Base-by-base conservation (phyloP, 2,329 filamentous ascomycete species). In the Monosporascus sp. region DNA sequence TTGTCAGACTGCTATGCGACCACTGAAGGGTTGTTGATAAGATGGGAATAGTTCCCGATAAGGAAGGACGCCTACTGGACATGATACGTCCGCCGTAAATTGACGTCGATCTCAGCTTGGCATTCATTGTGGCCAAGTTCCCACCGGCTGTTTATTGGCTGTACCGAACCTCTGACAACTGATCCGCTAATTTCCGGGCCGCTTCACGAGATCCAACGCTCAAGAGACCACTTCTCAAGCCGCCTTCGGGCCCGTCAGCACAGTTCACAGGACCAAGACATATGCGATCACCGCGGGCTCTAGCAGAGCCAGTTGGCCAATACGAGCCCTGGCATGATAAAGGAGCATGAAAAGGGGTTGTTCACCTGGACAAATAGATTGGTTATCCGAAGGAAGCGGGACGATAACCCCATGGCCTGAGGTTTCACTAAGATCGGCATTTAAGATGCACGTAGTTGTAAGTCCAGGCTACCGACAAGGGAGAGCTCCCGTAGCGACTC, bases 361-460 rank as follows among this genome's bases (percentile, higher is more conserved):
- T 82, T 57, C 80, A 80, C 50, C 83, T 80, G 20, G 78, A 79
- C 38, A 80, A 80, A 64, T 82, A 83, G 38, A 81, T 62, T 78
- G 78, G 54, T 83, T 67, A 6, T 76, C 74, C 31, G 80, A 66
- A 3, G 77, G 75, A 61, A 80, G 79, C 70, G 53, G 63, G 26
- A 49, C 48, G 18, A 31, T 51, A 58, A 58, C 50, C 56, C 52
- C n/a, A 48, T 57, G 59, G 44, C 28, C 56, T 58, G 56, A 57
- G 56, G 58, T 57, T 53, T 43, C 54, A 49, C 55, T 58, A 20
- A 44, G 59, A 61, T 61, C 59, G 57, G 51, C 58, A 61, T 44
- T 55, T 53, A 46, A 40, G 24, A 54, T 60, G 58, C 55, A 56
- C 37, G 37, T 35, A 44, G 11, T 20, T 18, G 24, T 18, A 43